Base-by-base conservation (phyloP, 176 grass and related monocot species). In the Eleusine coracana region DNA sequence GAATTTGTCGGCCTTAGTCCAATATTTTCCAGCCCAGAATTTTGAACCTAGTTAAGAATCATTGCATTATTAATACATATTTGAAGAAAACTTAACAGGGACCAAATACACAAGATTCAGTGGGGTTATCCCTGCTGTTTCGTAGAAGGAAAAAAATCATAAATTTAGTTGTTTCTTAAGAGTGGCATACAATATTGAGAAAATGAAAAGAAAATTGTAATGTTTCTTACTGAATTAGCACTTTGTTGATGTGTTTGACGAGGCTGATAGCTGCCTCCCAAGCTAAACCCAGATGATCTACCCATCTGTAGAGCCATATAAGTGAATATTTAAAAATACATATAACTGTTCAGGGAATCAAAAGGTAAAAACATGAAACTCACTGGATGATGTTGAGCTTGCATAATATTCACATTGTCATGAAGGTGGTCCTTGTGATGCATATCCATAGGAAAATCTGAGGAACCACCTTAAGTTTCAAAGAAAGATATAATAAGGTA, bases 381-480 rank as follows among this genome's bases (percentile, higher is more conserved):
- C 79, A 98, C 92, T 68, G 90, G 72, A 83, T 88, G 91, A 65
- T 98, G 90, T 27, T 90, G 88, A 73, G 79, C 76, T 76, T 95
- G 96, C 87, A 98, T 91, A 62, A 88, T 89, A 27, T 90, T 85
- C 68, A 89, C 84, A 83, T 93, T 98, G 39, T 98, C 92, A 86
- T 95, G 92, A 90, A 93, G 96, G 27, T 98, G 96, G 51, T 93
- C 96, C 80, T 93, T 98, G 75, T 91, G 91, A 93, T 90, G 96
- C 80, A 95, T 82, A 87, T 95, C 92, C 79, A 91, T 90, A 60
- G 84, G 80, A 87, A 87, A 97, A 80, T 97, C 90, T 79, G 92
- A 87, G 37, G 76, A 85, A 74, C 85, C 74, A 84, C 92, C 96
- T 98, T 84, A 75, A 73, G 82, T 86, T 65, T 46, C 71, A 85